phyloP scores from a whole-genome alignment of 225 moss, liverwort and hornwort genomes.

The Antitrichia curtipendula region DNA sequence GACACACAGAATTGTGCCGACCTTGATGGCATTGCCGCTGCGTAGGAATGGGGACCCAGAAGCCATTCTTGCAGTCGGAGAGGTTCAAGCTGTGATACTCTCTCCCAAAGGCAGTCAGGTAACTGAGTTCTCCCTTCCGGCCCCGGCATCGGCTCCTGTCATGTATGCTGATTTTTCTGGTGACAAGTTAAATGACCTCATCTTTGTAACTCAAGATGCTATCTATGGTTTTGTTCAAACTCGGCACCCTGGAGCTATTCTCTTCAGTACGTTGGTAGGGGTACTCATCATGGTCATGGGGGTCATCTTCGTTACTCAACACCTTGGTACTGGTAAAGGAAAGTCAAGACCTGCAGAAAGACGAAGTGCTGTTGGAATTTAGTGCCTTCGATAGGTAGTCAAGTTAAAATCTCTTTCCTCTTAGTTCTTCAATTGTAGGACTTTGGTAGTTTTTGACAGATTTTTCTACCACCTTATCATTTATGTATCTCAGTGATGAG shows the following conservation, averaged over 20 bases:
- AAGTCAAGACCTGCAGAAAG: slow-evolving; percentile 57
- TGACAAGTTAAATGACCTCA: slow-evolving; percentile 74
- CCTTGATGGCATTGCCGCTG: slow-evolving; percentile 49
- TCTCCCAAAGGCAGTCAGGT: slow-evolving; percentile 70
- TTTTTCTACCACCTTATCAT: background rate
- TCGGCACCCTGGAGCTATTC: slow-evolving; percentile 71
- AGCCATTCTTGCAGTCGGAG: slow-evolving; percentile 66
- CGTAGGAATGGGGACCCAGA: slow-evolving; percentile 37
- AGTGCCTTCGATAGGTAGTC: background rate
- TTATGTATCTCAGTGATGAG: background rate
- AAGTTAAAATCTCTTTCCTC: background rate
- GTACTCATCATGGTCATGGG: slow-evolving; percentile 73
- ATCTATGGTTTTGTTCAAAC: slow-evolving; percentile 76
- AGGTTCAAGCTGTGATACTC: slow-evolving; percentile 59
- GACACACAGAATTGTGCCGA: slow-evolving; percentile 19
- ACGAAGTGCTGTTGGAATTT: slow-evolving; percentile 12
- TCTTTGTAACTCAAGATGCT: slow-evolving; percentile 46
- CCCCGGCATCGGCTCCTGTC: slow-evolving; percentile 31
- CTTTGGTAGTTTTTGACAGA: background rate
- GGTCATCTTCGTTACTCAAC: slow-evolving; percentile 69
- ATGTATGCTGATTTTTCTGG: slow-evolving; percentile 62
- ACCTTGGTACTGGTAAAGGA: slow-evolving; percentile 52
- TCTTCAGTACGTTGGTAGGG: slow-evolving; percentile 75
- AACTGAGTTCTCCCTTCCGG: slow-evolving; percentile 37
- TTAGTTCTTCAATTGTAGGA: background rate